phyloP scores from a whole-genome alignment of 352 stramenopile genomes.

The Pythium coloratum region DNA sequence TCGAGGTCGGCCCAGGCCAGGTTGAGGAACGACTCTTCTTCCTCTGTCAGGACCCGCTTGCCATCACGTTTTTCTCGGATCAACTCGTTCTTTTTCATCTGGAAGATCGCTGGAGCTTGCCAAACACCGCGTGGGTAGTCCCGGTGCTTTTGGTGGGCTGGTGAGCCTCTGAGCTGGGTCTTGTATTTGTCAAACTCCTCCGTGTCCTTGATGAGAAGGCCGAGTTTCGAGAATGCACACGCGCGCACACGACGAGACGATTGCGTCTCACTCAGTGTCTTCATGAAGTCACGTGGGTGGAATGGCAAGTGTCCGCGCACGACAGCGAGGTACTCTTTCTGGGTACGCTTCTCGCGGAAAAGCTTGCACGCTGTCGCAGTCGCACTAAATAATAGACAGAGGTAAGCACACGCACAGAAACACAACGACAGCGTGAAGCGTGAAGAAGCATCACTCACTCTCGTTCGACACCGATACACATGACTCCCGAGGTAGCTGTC shows the following conservation, averaged over 20 bases:
- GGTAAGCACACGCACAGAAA: neutral
- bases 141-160: conserved; percentile 44
- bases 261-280: conserved; percentile 9
- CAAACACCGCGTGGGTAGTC: conserved; percentile 58
- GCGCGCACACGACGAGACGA: conserved; percentile 25
- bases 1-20: conserved; percentile 50
- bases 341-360: conserved; percentile 76
- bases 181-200: conserved; percentile 62
- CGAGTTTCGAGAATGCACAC: conserved; percentile 68
- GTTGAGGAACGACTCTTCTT: conserved; percentile 21
- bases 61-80: conserved; percentile 23
- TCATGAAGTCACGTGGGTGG: conserved; percentile 37
- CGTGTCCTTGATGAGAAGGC: conserved; percentile 66
- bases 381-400: conserved; percentile 37
- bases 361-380: conserved; percentile 63
- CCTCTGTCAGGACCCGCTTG: conserved; percentile 30
- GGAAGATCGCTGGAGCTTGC: conserved; percentile 62
- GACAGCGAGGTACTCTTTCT: conserved; percentile 87
- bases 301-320: conserved; percentile 72
- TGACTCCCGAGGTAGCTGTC: conserved; percentile 81
- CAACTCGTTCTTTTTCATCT: conserved; percentile 62
- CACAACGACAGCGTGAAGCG: no score
- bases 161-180: conserved; percentile 52
- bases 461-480: conserved; percentile 75
- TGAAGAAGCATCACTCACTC: conserved; percentile 36